Evolutionary conservation across 441 rosid genomes (phyloP), one percentile per base, ranked within the genome.

Genomic region (Populus hybrid): DNA sequence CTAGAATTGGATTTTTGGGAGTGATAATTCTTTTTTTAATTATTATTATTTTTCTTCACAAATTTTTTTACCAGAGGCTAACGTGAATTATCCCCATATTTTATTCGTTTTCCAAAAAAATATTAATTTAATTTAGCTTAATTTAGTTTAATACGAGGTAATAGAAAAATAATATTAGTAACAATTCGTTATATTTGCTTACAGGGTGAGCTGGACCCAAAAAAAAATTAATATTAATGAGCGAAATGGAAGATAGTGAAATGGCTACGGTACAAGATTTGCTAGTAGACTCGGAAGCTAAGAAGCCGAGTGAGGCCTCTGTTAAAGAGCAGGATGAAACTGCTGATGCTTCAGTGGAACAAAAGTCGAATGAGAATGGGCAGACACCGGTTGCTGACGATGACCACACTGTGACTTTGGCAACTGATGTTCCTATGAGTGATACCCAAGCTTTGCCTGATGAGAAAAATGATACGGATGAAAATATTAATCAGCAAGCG

Each of bases 241-340:
- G 24, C 65, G 65, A 59, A 77, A 93, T 91, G 97, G 91, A 76
- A 79, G 91, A 87, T 67, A 75, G 86, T 1, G 91, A 88, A 79
- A 90, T 87, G 93, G 65, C 4, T 59, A 70, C 79, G 67, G 87
- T 79, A 57, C 85, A 80, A 65, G 88, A 85, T 40, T 75, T 84
- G 76, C 75, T 78, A 7, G 83, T 46, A 23, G 85, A 76, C 77
- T 57, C 78, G 12, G 84, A 79, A 53, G 72, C 61, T 57, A 74
- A 68, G 50, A 59, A 59, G 65, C 84, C 67, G 35, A 87, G 80
- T 38, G 89, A 82, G 32, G 75, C 85, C 18, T 79, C 73, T 66
- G 79, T 72, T 73, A 80, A 80, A 63, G 81, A 81, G 66, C 24
- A n/a, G 10, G 85, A 82, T 42, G 86, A 81, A 69, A 72, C 85